A percentile compares a stretch with the other conserved stretches of the same genome.
phyloP scores from a whole-genome alignment of 2,329 filamentous ascomycete species.

The Onygenales sp. region DNA sequence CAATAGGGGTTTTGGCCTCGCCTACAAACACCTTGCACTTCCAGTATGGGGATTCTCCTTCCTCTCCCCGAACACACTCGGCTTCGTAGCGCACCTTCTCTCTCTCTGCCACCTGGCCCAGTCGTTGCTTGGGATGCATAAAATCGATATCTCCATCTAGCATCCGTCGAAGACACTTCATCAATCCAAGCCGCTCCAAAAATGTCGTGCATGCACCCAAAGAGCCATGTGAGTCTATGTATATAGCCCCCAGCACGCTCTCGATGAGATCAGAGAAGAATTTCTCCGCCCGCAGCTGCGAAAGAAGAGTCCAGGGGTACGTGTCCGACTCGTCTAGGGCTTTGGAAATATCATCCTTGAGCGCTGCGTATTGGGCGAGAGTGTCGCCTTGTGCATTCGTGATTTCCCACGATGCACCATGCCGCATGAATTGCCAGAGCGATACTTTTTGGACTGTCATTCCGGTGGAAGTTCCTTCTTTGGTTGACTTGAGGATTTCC shows the following conservation, averaged over 20 bases:
- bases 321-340: slow-evolving; percentile 41
- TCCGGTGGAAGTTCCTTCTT: slow-evolving; percentile 20
- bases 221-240: slow-evolving; percentile 62
- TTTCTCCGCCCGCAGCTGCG: slow-evolving; percentile 58
- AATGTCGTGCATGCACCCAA: slow-evolving; percentile 52
- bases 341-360: slow-evolving; percentile 41
- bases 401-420: slow-evolving; percentile 40
- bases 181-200: slow-evolving; percentile 54
- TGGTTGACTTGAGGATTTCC: slow-evolving; percentile 6
- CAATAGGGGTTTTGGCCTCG: slow-evolving; percentile 19
- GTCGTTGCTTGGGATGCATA: slow-evolving; percentile 55
- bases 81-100: slow-evolving; percentile 45
- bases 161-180: slow-evolving; percentile 53
- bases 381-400: slow-evolving; percentile 37
- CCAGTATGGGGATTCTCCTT: slow-evolving; percentile 9
- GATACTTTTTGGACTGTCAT: slow-evolving; percentile 27
- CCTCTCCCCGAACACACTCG: slow-evolving; percentile 9
- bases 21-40: slow-evolving; percentile 44
- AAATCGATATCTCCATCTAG: slow-evolving; percentile 47
- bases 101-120: slow-evolving; percentile 49
- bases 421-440: slow-evolving; percentile 63
- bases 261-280: slow-evolving; percentile 80
- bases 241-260: slow-evolving; percentile 69
- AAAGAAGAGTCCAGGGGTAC: slow-evolving; percentile 72
- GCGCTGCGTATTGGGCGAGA: slow-evolving; percentile 35